Percentiles rank a stretch among this genome's conserved stretches.
Conservation (phyloP, 1,284 basidiomycete species). For the Erythrobasidium hasegawianum region DNA sequence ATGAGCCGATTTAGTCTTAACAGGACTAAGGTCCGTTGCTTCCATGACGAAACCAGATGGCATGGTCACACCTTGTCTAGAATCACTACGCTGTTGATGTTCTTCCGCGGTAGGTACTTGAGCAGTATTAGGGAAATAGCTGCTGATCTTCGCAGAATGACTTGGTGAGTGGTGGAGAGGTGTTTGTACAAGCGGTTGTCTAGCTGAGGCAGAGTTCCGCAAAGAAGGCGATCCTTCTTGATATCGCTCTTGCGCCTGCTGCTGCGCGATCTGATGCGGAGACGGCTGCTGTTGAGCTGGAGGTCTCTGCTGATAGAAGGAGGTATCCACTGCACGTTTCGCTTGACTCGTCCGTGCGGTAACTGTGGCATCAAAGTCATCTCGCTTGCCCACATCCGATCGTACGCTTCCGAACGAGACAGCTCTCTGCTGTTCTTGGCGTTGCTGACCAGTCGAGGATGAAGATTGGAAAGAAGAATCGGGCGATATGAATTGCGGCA, state of each 20-base stretch:
- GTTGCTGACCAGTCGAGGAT: neutral
- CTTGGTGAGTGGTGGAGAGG: constrained; percentile 14
- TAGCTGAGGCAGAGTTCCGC: neutral
- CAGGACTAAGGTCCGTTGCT: constrained; percentile 42
- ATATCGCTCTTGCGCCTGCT: neutral
- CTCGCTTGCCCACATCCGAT: neutral
- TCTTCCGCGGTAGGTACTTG: neutral
- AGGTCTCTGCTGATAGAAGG: constrained; percentile 14
- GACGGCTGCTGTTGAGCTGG: neutral
- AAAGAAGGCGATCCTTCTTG: constrained; percentile 11
- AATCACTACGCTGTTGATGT: neutral
- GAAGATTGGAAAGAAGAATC: neutral
- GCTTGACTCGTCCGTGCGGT: constrained; percentile 6
- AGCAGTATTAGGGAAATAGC: constrained; percentile 9
- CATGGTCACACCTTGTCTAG: constrained; percentile 42
- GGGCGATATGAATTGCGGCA: neutral
- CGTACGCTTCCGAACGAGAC: constrained; percentile 13
- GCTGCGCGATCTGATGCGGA: too few species aligned
- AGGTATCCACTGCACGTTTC: constrained; percentile 19
- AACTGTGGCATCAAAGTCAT: constrained; percentile 22
- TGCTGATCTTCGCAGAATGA: constrained; percentile 17
- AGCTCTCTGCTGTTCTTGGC: constrained; percentile 1
- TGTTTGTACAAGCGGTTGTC: neutral
- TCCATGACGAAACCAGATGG: constrained; percentile 43
- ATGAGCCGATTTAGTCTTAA: constrained; percentile 34